Evolutionary conservation across 2,329 filamentous ascomycete genomes (phyloP).

Genomic region (Penicillium sp.): DNA sequence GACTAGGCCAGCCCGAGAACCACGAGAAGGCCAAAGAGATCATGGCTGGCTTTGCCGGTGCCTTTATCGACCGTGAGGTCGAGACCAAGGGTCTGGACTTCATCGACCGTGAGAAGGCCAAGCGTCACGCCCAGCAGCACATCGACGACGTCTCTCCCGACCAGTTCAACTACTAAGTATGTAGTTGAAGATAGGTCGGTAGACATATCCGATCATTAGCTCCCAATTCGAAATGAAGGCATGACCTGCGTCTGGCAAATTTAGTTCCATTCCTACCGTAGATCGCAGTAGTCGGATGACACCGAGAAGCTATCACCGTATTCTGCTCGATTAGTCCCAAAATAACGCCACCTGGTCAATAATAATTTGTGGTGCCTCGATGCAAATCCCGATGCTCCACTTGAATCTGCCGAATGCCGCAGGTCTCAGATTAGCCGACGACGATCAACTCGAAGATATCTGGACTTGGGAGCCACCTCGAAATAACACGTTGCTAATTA

Average conservation of each 20-base stretch:
- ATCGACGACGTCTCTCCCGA: neutral
- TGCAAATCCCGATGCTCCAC: neutral
- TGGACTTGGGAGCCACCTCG: neutral
- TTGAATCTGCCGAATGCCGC: neutral
- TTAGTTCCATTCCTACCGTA: neutral
- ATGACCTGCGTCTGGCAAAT: neutral
- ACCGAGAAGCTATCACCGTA: no score
- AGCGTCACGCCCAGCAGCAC: slow-evolving; percentile 48
- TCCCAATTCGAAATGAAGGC: neutral
- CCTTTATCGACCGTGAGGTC: slow-evolving; percentile 70
- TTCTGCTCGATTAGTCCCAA: neutral
- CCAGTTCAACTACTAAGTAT: slow-evolving; percentile 1
- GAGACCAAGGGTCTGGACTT: slow-evolving; percentile 65
- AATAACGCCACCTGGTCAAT: neutral
- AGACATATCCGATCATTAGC: neutral
- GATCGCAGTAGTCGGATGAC: neutral
- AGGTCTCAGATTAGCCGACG: neutral
- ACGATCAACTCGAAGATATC: neutral
- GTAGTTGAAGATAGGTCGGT: neutral
- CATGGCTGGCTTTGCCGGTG: slow-evolving; percentile 68
- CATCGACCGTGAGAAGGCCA: slow-evolving; percentile 58
- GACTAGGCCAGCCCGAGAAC: slow-evolving; percentile 61
- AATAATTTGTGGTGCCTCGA: neutral
- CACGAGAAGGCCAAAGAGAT: slow-evolving; percentile 75
- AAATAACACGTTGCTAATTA: neutral